These are phyloP conservation scores for Blastobotrys elegans DNA, from an alignment of 1,139 yeast species.

Conservation along the genomic window DNA sequence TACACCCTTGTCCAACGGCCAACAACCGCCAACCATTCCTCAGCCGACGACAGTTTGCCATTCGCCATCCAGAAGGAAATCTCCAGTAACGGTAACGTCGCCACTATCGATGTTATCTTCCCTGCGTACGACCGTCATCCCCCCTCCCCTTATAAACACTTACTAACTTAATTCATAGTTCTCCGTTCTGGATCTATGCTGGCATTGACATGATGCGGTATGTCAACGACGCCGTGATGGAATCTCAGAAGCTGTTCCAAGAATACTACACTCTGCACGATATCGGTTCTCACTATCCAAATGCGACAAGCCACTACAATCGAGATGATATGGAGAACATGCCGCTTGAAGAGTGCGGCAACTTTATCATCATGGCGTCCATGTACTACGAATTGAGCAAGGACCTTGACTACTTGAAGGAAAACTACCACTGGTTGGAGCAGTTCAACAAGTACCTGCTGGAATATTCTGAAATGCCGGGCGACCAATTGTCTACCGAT, in stretches of 20 bases:
- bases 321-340: conserved; percentile 4
- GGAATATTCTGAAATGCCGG: conserved; percentile 6
- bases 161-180: too few species aligned
- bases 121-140: too few species aligned
- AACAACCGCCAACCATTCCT: background rate
- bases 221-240: conserved; percentile 5
- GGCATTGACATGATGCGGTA: conserved; percentile 6
- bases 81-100: conserved; percentile 8
- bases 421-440: conserved; percentile 6
- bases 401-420: conserved; percentile 1
- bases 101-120: conserved; percentile 13
- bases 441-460: conserved; percentile 8
- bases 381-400: conserved; percentile 2
- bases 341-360: conserved; percentile 13
- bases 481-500: conserved; percentile 14
- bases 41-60: conserved; percentile 1
- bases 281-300: conserved; percentile 11
- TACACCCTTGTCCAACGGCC: conserved; percentile 1
- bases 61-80: conserved; percentile 11
- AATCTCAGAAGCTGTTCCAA: conserved; percentile 7
- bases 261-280: conserved; percentile 11
- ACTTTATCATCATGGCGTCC: conserved; percentile 1
- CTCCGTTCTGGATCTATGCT: conserved; percentile 10
- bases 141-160: too few species aligned
- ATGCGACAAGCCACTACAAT: conserved; percentile 8